Percentiles rank a stretch among this genome's conserved stretches.
Conservation (phyloP, 106 monocot species). For the Acorus calamus region DNA sequence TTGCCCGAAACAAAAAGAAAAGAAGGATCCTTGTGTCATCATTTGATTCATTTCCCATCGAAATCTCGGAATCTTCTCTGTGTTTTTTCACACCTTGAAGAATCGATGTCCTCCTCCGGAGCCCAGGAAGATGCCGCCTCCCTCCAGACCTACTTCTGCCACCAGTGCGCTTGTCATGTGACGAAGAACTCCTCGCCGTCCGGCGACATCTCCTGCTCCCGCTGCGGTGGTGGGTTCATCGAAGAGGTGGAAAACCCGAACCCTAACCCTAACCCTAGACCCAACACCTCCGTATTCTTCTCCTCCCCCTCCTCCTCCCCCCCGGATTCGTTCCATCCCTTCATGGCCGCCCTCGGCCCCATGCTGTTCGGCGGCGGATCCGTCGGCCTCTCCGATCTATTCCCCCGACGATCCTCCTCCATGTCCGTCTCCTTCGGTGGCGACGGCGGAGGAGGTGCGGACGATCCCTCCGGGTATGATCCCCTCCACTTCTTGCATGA, state of each 20-base stretch:
- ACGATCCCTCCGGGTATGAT: constrained; percentile 27
- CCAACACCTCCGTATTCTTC: constrained; percentile 16
- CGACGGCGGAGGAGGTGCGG: background rate
- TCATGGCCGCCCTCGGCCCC: constrained; percentile 17
- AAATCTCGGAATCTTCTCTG: too few relatives aligned
- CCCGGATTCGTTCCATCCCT: constrained; percentile 1
- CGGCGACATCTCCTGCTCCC: constrained; percentile 61
- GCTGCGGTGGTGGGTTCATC: constrained; percentile 72
- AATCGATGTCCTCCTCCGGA: constrained; percentile 18
- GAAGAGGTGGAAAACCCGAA: constrained; percentile 47
- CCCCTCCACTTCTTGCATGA: constrained; percentile 30
- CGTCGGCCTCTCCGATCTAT: constrained; percentile 23
- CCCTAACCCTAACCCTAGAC: too few relatives aligned
- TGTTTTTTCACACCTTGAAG: too few relatives aligned
- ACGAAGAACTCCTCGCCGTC: constrained; percentile 22
- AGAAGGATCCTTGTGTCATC: too few relatives aligned
- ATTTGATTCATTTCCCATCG: too few relatives aligned
- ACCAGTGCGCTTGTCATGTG: constrained; percentile 67
- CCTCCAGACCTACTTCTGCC: constrained; percentile 63
- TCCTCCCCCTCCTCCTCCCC: constrained; percentile 4
- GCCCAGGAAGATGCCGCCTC: constrained; percentile 9
- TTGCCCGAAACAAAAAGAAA: too few relatives aligned
- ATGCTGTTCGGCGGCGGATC: background rate
- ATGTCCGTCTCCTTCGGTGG: background rate
- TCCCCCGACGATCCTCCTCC: constrained; percentile 9